Percentiles rank a stretch among this genome's conserved stretches.
phyloP scores from a whole-genome alignment of 495 filamentous ascomycete species.

The Pyrenula massariospora region DNA sequence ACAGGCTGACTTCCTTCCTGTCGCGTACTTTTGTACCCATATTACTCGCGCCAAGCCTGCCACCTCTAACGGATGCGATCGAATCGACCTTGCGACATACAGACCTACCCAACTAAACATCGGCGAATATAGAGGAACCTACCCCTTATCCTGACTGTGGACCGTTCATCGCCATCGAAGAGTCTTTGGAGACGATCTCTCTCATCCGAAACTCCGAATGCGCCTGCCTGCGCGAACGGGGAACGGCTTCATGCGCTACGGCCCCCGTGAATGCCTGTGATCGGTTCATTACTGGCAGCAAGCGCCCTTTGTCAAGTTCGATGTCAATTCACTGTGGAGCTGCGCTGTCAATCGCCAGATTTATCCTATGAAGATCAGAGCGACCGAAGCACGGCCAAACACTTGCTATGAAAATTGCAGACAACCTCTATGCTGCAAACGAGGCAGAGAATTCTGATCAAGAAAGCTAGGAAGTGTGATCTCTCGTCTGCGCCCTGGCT shows the following conservation, averaged over 20 bases:
- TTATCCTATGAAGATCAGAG: background rate
- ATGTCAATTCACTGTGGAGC: too few species aligned
- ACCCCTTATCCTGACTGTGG: background rate
- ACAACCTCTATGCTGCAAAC: background rate
- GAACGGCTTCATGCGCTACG: background rate
- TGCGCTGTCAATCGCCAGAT: too few species aligned
- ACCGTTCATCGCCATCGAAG: background rate
- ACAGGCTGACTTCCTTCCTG: background rate
- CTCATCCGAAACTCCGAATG: background rate
- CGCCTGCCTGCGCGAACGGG: background rate
- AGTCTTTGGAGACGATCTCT: too few species aligned
- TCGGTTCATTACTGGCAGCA: too few species aligned
- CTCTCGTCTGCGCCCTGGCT: background rate
- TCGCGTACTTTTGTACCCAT: background rate
- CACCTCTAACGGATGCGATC: background rate
- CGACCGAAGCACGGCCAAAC: background rate
- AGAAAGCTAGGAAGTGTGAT: background rate
- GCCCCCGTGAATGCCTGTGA: background rate
- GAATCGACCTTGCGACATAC: background rate
- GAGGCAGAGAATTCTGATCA: background rate
- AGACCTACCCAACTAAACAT: too few species aligned
- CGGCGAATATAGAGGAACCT: background rate
- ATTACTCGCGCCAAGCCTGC: background rate
- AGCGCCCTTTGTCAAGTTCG: too few species aligned
- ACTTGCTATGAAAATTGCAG: background rate